Evolutionary conservation across 331 rosid species (phyloP).

Genomic region (Arachis monticola): DNA sequence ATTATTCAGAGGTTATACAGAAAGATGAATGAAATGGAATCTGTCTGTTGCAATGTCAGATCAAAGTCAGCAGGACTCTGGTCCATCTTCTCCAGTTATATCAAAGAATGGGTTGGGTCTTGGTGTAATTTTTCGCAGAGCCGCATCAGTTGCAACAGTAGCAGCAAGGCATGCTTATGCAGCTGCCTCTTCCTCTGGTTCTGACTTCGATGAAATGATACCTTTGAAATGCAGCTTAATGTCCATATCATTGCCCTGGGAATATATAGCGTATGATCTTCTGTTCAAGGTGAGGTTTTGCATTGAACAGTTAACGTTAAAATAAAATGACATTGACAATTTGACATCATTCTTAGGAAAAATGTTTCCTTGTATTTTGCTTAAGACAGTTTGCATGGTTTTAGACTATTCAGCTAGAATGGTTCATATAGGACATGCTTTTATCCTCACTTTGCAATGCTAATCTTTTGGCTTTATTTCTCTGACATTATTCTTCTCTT

Average conservation of each 20-base stretch:
- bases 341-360: slow-evolving; percentile 30
- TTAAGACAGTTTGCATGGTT: slow-evolving; percentile 18
- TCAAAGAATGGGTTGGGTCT: slow-evolving; percentile 82
- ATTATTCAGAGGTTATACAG: slow-evolving; percentile 36
- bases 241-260: slow-evolving; percentile 99
- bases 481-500: slow-evolving; percentile 13
- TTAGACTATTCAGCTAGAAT: background rate
- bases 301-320: background rate
- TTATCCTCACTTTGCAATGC: background rate
- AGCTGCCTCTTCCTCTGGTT: slow-evolving; percentile 71
- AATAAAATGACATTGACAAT: slow-evolving; percentile 19
- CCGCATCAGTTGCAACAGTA: slow-evolving; percentile 87
- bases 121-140: slow-evolving; percentile 83
- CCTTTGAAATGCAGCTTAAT: slow-evolving; percentile 97
- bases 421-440: background rate
- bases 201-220: slow-evolving; percentile 71
- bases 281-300: slow-evolving; percentile 81
- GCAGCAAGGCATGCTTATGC: slow-evolving; percentile 94
- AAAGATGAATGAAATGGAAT: slow-evolving; percentile 46
- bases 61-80: slow-evolving; percentile 84
- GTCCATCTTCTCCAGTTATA: slow-evolving; percentile 80
- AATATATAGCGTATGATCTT: slow-evolving; percentile 87
- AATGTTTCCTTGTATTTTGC: slow-evolving; percentile 14
- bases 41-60: slow-evolving; percentile 60
- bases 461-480: slow-evolving; percentile 7